Percentiles rank a stretch among this genome's conserved stretches.
phyloP scores from a whole-genome alignment of 208 protist species.

The Sergeia podlipaevii region DNA sequence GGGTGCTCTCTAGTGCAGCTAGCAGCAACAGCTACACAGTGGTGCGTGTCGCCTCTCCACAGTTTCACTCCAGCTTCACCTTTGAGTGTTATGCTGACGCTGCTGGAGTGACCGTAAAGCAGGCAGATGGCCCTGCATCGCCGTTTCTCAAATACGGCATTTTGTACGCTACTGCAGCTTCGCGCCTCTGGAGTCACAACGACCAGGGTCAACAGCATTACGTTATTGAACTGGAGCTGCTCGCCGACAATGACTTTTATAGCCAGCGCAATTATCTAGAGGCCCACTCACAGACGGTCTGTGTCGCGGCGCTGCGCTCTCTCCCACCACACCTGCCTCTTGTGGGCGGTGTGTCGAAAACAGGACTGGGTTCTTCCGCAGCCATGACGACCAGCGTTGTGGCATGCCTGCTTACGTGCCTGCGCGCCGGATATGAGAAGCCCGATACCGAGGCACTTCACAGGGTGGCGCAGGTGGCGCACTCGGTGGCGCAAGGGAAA shows the following conservation, averaged over 20 bases:
- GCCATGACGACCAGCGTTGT: constrained; percentile 92
- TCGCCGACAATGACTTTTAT: constrained; percentile 93
- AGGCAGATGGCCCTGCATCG: constrained; percentile 49
- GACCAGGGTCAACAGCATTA: constrained; percentile 2
- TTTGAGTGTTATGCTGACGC: constrained; percentile 40
- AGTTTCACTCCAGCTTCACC: constrained; percentile 66
- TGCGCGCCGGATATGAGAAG: constrained; percentile 12
- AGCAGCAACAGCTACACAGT: constrained; percentile 15
- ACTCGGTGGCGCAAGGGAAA: constrained; percentile 95
- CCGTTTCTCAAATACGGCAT: constrained; percentile 74
- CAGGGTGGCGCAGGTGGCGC: constrained; percentile 90
- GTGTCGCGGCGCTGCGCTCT: constrained; percentile 42
- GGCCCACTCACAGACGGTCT: constrained; percentile 39
- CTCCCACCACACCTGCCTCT: constrained; percentile 65
- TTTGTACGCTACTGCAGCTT: constrained; percentile 57
- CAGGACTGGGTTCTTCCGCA: constrained; percentile 93
- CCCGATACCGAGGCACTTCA: constrained; percentile 71
- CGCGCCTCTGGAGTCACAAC: constrained; percentile 13
- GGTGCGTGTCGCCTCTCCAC: constrained; percentile 71
- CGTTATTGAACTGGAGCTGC: constrained; percentile 41
- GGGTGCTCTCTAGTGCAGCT: constrained; percentile 15
- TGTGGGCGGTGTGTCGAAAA: constrained; percentile 90
- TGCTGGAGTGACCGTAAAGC: constrained; percentile 24
- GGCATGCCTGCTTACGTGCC: constrained; percentile 71
- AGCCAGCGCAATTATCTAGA: constrained; percentile 86